Evolutionary conservation across 169 alveolate species (phyloP), one percentile per base, ranked within the genome.

Genomic region (Plasmodium gaboni): DNA sequence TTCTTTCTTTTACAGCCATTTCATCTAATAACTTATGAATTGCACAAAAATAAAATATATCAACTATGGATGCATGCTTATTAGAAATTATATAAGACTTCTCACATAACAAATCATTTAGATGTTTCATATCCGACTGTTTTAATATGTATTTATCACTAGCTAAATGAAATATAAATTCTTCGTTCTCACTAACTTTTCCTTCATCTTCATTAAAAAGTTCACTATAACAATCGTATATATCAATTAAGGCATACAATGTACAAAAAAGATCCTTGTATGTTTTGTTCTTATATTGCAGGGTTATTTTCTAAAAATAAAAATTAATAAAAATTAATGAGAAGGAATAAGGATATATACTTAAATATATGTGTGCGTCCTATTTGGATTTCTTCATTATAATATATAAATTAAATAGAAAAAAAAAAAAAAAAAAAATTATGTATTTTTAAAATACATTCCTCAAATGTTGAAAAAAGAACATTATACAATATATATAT

Each of bases 171-270:
- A 78, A 78, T 50, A 78, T 78, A 19, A 78, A 78, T 78, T 78
- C 89, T 28, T 78, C 89, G 53, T 67, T 78, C 55, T 78, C 89
- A 57, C 89, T 78, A 42, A 78, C 76, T 78, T 78, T 78, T 4
- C 50, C 78, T 44, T 78, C 89, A 78, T 78, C 78, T 64, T 78
- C 78, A 57, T 67, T 64, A 22, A 78, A 78, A 38, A 78, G 15
- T 15, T 78, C 78, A 32, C 38, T 78, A 59, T 46, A 78, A 50
- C 89, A 78, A 53, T 78, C 46, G 28, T 57, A 78, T 12, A 67
- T 64, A 28, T 78, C 89, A 44, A 78, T 78, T 64, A 78, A 26
- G 12, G 89, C 74, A 70, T 78, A 78, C 8, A 78, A 76, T 13
- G 89, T 24, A 46, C 89, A 78, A 78, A 78, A 78, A 8, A 78